Percentiles rank a stretch among this genome's conserved stretches.
Evolutionary conservation across 2,329 filamentous ascomycete species (phyloP).

Genomic region (Ophiostoma piceae): DNA sequence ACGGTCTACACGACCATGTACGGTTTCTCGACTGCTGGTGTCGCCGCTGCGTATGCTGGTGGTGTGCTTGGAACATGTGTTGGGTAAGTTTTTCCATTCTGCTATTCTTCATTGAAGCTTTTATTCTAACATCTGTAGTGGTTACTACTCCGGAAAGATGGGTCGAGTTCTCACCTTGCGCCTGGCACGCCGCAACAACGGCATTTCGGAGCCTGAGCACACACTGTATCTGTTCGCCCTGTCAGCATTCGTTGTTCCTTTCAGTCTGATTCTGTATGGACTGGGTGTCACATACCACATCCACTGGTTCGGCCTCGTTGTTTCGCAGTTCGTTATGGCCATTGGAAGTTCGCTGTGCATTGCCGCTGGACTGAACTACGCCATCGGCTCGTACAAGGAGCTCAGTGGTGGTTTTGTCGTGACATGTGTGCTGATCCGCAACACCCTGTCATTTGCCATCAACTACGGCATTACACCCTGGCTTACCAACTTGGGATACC

Average conservation of each 20-base stretch:
- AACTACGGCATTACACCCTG: conserved; percentile 36
- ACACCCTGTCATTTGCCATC: conserved; percentile 32
- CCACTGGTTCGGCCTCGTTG: conserved; percentile 41
- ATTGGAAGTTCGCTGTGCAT: conserved; percentile 36
- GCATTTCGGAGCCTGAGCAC: conserved; percentile 35
- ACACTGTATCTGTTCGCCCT: conserved; percentile 31
- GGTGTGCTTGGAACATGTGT: conserved; percentile 14
- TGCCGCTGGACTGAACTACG: conserved; percentile 35
- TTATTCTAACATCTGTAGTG: conserved; percentile 25
- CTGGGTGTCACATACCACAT: conserved; percentile 41
- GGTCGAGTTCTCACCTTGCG: conserved; percentile 28
- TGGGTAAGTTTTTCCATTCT: background rate
- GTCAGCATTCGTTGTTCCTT: conserved; percentile 30
- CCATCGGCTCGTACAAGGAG: conserved; percentile 39
- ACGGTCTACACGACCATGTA: conserved; percentile 24
- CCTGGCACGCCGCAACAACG: conserved; percentile 39
- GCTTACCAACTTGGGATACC: conserved; percentile 26
- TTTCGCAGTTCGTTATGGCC: conserved; percentile 37
- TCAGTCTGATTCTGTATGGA: conserved; percentile 44
- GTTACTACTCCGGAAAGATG: conserved; percentile 27
- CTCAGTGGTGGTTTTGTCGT: conserved; percentile 29
- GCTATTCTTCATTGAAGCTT: conserved; percentile 21
- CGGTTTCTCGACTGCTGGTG: conserved; percentile 27
- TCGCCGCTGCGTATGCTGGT: conserved; percentile 28
- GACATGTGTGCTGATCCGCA: conserved; percentile 31